Base-by-base conservation (phyloP, 768 basidiomycete genomes). In the Aureoboletus auriporus region DNA sequence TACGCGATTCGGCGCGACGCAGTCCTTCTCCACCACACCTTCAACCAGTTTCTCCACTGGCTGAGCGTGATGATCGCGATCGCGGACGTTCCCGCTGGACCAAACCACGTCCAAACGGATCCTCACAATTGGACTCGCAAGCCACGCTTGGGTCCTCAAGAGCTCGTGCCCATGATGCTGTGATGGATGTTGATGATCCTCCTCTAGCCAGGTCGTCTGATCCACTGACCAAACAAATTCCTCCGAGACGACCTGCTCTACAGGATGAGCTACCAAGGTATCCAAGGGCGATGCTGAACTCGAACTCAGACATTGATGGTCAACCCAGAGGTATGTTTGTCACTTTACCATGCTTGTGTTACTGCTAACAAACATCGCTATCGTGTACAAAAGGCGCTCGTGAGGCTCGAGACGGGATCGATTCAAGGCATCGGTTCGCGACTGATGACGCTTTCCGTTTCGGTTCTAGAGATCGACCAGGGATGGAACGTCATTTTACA, bases 201-300 rank as follows among this genome's bases (percentile, higher is more conserved):
- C 56, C 52, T 50, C 42, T 45, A 16, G 53, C 49, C 51, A 67
- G 53, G 46, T 53, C 55, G 8, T 46, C 54, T 38, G 54, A 64
- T 39, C 51, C 53, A 5, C 53, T 56, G 1, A 17, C 29, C 4
- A 64, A 54, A 42, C 59, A 49, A 23, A 38, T 45, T 16, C 55
- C 47, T 29, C 44, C 55, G 4, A 52, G 49, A 26, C 60, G 54
- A 33, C 58, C 56, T 5, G 54, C 35, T 28, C 27, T 53, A 9
- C 62, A 57, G 2, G 67, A 60, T n/a, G 71, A 59, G 0, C 58
- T 53, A 6, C 61, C 66, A 39, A 63, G 62, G 23, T 71, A 66
- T 39, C 69, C 71, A n/a, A 60, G 71, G 28, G 71, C 71, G 0
- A 71, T 71, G 70, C 46, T 66, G 6, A 55, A 58, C 8, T 37